phyloP scores from a whole-genome alignment of 2,329 filamentous ascomycete species.

The Epichloe brachyelytri region DNA sequence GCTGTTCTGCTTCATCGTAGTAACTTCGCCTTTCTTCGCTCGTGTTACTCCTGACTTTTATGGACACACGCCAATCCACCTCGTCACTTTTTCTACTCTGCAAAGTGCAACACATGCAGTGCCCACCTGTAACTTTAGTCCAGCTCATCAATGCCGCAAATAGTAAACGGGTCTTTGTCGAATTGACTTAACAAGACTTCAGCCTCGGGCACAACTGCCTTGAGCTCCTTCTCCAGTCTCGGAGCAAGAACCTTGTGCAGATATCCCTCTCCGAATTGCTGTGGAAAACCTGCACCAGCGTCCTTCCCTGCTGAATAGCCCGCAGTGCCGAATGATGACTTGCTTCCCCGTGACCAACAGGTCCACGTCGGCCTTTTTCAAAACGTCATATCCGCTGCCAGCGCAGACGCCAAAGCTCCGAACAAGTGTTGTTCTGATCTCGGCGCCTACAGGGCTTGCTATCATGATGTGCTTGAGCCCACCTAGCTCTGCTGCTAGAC shows the following conservation, averaged over 20 bases:
- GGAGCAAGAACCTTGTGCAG: conserved; percentile 56
- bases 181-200: conserved; percentile 62
- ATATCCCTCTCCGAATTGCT: conserved; percentile 84
- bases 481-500: conserved; percentile 54
- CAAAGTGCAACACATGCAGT: neutral
- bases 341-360: conserved; percentile 81
- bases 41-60: neutral
- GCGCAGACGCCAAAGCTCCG: conserved; percentile 74
- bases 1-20: too few species aligned
- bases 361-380: conserved; percentile 59
- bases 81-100: neutral
- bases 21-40: neutral
- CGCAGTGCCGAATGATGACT: conserved; percentile 84
- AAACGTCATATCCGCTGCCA: conserved; percentile 69
- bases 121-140: conserved; percentile 4
- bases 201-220: conserved; percentile 34
- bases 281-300: conserved; percentile 78
- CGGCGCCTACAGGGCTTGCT: conserved; percentile 36
- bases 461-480: conserved; percentile 43
- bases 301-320: conserved; percentile 70
- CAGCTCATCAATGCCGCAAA: conserved; percentile 42
- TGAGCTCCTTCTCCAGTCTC: conserved; percentile 48
- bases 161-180: conserved; percentile 81
- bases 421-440: conserved; percentile 32
- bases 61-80: neutral